Conservation (phyloP, 1,284 basidiomycete genomes). For the Papiliotrema terrestris region DNA sequence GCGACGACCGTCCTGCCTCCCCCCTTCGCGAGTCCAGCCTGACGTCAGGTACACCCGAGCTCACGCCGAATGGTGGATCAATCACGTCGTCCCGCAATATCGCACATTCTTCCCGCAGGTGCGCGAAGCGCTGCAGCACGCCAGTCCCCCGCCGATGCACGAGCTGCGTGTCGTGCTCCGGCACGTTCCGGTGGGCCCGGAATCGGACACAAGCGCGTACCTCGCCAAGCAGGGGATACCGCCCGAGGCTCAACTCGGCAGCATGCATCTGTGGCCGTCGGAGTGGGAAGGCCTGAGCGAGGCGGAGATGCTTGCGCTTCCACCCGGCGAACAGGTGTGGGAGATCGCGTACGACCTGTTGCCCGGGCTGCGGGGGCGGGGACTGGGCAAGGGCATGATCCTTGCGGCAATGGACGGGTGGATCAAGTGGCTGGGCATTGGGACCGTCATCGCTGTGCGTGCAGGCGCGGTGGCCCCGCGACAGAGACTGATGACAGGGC, state of each 20-base stretch:
- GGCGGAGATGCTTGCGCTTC: not conserved
- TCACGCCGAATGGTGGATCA: not conserved
- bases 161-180: not conserved
- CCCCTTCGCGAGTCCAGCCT: not conserved
- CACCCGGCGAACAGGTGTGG: constrained; percentile 3
- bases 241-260: not conserved
- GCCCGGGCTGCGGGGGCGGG: constrained; percentile 8
- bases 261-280: constrained; percentile 1
- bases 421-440: constrained; percentile 4
- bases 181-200: not conserved
- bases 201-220: not conserved
- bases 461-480: not conserved
- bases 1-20: not conserved
- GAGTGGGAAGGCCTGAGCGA: not conserved
- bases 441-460: constrained; percentile 11
- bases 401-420: not conserved
- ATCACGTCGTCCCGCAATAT: not conserved
- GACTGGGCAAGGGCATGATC: constrained; percentile 11
- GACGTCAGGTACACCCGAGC: not conserved
- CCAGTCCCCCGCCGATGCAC: not conserved
- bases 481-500: not conserved
- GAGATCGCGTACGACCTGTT: constrained; percentile 14
- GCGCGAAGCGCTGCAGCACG: not conserved
- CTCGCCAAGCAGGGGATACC: not conserved
- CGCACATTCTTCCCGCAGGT: not conserved